Evolutionary conservation across 2,329 filamentous ascomycete genomes (phyloP), one percentile per base, ranked within the genome.

Genomic region (Hymenoscyphus fructigenus): DNA sequence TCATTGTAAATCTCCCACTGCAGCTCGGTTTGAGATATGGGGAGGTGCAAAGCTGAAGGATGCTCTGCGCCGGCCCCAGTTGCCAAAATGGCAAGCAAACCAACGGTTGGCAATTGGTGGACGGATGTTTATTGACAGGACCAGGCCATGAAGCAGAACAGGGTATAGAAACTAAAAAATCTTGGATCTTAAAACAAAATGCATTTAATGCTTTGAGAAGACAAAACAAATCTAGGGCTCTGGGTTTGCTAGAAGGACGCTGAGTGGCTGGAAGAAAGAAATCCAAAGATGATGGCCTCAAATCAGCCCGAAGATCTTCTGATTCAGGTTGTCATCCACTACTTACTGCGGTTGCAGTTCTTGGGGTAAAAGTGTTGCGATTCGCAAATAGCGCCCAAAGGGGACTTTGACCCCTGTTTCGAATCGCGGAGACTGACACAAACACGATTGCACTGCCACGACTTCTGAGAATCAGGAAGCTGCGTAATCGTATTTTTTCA

Each of bases 301-400:
- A 14, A 53, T 28, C 26, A 61, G 60, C 57, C 12, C 9, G 23
- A 26, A 26, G 20, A 26, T 53, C 20, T 53, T 53, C 23, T 23
- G n/a, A 53, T 53, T 15, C 47, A 53, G 23, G 47, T 23, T 26
- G 20, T 12, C 47, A 14, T 14, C 12, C 47, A 28, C 47, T 26
- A 53, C 47, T 53, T 53, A 53, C 47, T 53, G 47, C n/a, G 20
- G 20, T 53, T 53, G 47, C 20, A 47, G 41, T n/a, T 47, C 41
- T 47, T 47, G 41, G 41, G 41, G 17, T 47, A 47, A 20, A 20
- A 47, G 41, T 20, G 47, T 12, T 23, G 47, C 20, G 23, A 14
- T 14, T 53, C 20, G 47, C 47, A 53, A 26, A 5, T 14, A 53
- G 47, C 20, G 20, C 20, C 47, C 47, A 53, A 53, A 53, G 20